A percentile compares a stretch with the other conserved stretches of the same genome.
Evolutionary conservation across 2,329 filamentous ascomycete genomes (phyloP).

Genomic region (Alternaria metachromatica): DNA sequence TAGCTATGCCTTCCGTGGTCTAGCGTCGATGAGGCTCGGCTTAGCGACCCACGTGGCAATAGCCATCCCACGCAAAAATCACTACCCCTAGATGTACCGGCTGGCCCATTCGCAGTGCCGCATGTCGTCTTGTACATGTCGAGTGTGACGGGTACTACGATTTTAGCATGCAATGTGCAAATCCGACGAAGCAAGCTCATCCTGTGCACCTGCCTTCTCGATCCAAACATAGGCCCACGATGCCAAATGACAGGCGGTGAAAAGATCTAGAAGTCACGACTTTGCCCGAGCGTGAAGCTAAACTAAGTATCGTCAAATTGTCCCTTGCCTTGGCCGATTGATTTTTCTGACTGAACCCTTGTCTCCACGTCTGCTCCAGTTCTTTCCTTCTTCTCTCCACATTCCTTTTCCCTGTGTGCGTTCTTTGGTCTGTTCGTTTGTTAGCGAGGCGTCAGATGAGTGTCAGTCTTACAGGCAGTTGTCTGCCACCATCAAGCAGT

Average conservation of each 20-base stretch:
- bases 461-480: conserved; percentile 25
- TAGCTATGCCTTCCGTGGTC: not conserved
- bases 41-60: conserved; percentile 20
- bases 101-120: not conserved
- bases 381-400: conserved; percentile 19
- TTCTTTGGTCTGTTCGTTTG: conserved; percentile 1
- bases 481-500: conserved; percentile 44
- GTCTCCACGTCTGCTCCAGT: conserved; percentile 25
- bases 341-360: not conserved
- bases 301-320: conserved; percentile 26
- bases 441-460: conserved; percentile 34
- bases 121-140: not conserved
- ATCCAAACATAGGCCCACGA: conserved; percentile 23
- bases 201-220: not conserved
- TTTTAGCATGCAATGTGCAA: not conserved
- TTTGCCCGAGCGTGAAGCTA: conserved; percentile 39
- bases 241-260: conserved; percentile 41
- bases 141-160: not conserved
- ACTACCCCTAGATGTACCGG: not conserved
- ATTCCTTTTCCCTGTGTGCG: conserved; percentile 3
- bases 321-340: conserved; percentile 3
- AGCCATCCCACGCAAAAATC: conserved; percentile 9
- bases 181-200: not conserved
- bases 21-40: conserved; percentile 13
- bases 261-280: conserved; percentile 33